Percentiles rank a stretch among this genome's conserved stretches.
These are phyloP conservation scores for Leccinum barrowsii DNA, from an alignment of 768 basidiomycete species.

Conservation along the genomic window DNA sequence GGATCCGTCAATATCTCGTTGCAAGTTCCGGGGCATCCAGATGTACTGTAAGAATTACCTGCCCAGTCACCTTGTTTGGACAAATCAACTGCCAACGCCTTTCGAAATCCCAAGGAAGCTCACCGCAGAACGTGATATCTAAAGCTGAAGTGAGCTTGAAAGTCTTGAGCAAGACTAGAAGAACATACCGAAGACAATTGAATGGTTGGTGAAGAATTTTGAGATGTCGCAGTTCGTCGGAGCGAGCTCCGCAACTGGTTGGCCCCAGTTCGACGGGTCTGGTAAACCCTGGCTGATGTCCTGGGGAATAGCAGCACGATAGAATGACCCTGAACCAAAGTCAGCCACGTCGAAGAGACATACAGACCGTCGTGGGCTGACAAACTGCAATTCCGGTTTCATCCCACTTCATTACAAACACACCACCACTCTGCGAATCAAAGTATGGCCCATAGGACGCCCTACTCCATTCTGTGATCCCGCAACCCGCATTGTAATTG, in stretches of 20 bases:
- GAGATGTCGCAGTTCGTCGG: constrained; percentile 54
- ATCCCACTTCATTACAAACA: constrained; percentile 91
- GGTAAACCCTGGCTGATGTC: constrained; percentile 64
- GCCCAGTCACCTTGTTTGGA: constrained; percentile 69
- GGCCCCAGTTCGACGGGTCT: constrained; percentile 64
- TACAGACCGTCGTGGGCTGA: constrained; percentile 32
- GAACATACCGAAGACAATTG: constrained; percentile 68
- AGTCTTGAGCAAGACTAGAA: not conserved
- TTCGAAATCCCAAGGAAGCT: constrained; percentile 14
- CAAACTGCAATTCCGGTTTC: constrained; percentile 70
- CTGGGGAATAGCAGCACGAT: constrained; percentile 68
- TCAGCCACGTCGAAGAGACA: constrained; percentile 1
- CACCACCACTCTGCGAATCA: constrained; percentile 75
- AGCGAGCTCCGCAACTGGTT: constrained; percentile 58
- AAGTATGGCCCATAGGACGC: constrained; percentile 84
- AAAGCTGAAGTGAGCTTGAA: constrained; percentile 14
- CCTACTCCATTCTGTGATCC: constrained; percentile 72
- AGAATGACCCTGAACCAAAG: constrained; percentile 65
- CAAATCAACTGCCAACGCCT: constrained; percentile 4
- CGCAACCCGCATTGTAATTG: constrained; percentile 69
- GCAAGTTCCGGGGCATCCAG: constrained; percentile 74
- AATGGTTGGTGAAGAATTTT: constrained; percentile 62
- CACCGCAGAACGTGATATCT: constrained; percentile 86
- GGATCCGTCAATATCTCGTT: constrained; percentile 60
- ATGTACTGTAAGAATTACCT: constrained; percentile 73